Percentiles rank a stretch among this genome's conserved stretches.
Conservation (phyloP, 768 basidiomycete genomes). For the Guyanaporus albipodus region DNA sequence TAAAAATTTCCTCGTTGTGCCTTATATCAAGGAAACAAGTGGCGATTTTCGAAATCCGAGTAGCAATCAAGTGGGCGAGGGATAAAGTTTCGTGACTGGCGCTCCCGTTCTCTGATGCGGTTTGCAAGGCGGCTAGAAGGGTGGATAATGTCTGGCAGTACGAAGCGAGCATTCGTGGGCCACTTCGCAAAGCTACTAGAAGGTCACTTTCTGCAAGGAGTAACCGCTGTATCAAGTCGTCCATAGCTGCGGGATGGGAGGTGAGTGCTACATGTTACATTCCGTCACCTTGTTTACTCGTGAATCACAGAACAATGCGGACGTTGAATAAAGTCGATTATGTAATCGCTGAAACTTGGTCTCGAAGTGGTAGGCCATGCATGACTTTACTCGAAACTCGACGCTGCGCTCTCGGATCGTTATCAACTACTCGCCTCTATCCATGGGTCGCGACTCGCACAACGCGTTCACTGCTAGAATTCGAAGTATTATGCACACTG, state of each 20-base stretch:
- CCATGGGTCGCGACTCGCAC: not conserved
- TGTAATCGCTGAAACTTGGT: not conserved
- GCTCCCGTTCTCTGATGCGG: not conserved
- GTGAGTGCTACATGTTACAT: not conserved
- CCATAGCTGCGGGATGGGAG: constrained; percentile 1
- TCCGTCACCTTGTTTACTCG: not conserved
- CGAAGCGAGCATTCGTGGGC: not conserved
- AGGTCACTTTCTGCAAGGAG: constrained; percentile 1
- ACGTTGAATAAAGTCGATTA: constrained; percentile 2
- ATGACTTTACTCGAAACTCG: too few relatives aligned
- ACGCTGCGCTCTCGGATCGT: too few relatives aligned
- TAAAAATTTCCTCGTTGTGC: not conserved
- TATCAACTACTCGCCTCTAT: not conserved
- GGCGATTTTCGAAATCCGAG: constrained; percentile 2
- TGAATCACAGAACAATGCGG: constrained; percentile 9
- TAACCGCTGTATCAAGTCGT: constrained; percentile 1
- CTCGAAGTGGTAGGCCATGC: too few relatives aligned
- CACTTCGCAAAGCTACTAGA: not conserved
- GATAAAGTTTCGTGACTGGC: not conserved
- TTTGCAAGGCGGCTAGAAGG: not conserved
- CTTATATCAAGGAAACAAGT: constrained; percentile 6
- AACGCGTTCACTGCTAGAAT: not conserved
- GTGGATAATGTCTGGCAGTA: not conserved
- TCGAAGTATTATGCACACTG: not conserved
- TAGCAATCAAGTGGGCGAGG: not conserved